Base-by-base conservation (phyloP, 106 monocot species). In the Allium sativum region DNA sequence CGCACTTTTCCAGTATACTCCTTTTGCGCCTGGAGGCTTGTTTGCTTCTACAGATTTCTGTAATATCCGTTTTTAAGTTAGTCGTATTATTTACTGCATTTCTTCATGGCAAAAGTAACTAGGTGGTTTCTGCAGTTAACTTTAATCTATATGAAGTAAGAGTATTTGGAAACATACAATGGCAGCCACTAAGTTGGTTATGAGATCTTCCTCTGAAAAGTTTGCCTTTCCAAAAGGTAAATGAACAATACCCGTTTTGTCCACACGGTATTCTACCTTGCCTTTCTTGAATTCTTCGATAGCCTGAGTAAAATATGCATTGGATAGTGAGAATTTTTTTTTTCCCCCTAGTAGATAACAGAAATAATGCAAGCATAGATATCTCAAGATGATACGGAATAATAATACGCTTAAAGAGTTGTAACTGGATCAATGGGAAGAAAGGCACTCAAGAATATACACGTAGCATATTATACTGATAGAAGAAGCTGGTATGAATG, bases 281-380 rank as follows among this genome's bases (percentile, higher is more conserved):
- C 96, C 96, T 76, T 88, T 91, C 80, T 91, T 91, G 73, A 98
- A 98, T 48, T 98, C 96, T 75, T 88, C 78, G 61, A 98, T 85
- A 44, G 96, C 96, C 91, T 98, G 79, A 31, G 2, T 31, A 31
- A 31, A 31, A 31, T 31, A 31, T 5, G 31, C 0, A 31, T 2
- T 31, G 5, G 31, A 31, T 31, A 31, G 31, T 31, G 31, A 31
- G 31, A 2, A 0, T 31, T 31, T 31, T 31, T 1, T 31, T 1
- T 1, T 31, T 31, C 5, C 5, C 5, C 5, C 5, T 31, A 3
- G 31, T 31, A 31, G 31, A 31, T 31, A 31, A 31, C 31, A 1
- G 31, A 31, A 31, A 31, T 31, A 31, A 31, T 31, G 31, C 31
- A 31, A 31, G 31, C 31, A 31, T 31, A 31, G 3, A 31, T 31